These are phyloP conservation scores for Skeletonema marinoi DNA, from an alignment of 108 stramenopile species.

Conservation along the genomic window DNA sequence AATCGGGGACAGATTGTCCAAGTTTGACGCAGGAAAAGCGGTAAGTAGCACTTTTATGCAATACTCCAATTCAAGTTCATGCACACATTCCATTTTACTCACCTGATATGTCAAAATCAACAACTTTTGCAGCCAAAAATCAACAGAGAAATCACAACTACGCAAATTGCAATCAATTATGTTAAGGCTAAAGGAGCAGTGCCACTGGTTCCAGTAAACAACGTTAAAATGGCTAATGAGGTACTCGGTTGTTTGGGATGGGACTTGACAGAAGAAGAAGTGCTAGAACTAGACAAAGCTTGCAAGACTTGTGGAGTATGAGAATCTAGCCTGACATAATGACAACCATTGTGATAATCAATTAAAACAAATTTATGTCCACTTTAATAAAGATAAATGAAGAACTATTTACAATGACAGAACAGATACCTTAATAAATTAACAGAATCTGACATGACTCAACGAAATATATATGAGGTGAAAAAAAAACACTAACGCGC, in stretches of 20 bases:
- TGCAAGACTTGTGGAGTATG: slow-evolving; percentile 45
- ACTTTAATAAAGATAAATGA: too few species aligned
- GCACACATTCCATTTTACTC: neutral
- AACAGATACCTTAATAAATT: too few species aligned
- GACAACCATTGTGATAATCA: neutral
- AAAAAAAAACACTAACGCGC: too few species aligned
- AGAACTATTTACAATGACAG: too few species aligned
- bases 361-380: too few species aligned
- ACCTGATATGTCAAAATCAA: neutral
- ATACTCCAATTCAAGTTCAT: too few species aligned
- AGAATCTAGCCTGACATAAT: neutral
- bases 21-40: slow-evolving; percentile 31
- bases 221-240: slow-evolving; percentile 69
- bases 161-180: slow-evolving; percentile 87
- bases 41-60: neutral
- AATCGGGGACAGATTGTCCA: slow-evolving; percentile 40
- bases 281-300: slow-evolving; percentile 76
- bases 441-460: too few species aligned
- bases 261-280: slow-evolving; percentile 81
- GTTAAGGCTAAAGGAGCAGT: slow-evolving; percentile 86
- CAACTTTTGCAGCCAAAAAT: slow-evolving; percentile 54
- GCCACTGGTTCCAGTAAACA: slow-evolving; percentile 77
- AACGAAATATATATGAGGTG: too few species aligned
- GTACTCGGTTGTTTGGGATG: slow-evolving; percentile 84
- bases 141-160: slow-evolving; percentile 80